Evolutionary conservation across 768 basidiomycete species (phyloP).

Genomic region (Mycena indigotica): DNA sequence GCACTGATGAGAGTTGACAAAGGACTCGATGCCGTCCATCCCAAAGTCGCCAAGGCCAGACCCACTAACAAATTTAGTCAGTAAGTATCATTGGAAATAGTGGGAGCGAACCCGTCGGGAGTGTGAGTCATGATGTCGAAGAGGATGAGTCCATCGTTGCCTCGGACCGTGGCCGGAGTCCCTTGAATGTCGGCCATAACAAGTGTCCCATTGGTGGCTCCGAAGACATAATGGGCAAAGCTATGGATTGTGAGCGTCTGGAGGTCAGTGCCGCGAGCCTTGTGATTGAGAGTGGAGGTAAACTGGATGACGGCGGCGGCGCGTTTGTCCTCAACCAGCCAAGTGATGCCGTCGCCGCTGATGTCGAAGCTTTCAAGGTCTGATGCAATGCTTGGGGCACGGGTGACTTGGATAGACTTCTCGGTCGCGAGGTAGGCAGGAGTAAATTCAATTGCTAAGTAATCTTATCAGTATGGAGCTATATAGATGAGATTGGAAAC

Average conservation of each 20-base stretch:
- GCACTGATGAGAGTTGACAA: constrained; percentile 3
- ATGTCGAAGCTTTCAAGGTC: constrained; percentile 1
- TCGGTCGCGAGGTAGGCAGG: constrained; percentile 2
- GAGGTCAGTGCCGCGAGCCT: background rate
- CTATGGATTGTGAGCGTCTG: background rate
- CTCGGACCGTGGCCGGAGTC: background rate
- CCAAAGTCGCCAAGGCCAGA: constrained; percentile 13
- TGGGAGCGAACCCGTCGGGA: background rate
- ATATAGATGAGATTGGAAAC: background rate
- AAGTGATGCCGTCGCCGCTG: background rate
- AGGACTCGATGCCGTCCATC: constrained; percentile 3
- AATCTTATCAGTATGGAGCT: background rate
- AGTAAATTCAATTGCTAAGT: constrained; percentile 4
- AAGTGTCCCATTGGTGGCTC: background rate
- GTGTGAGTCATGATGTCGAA: constrained; percentile 4
- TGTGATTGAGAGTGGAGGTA: background rate
- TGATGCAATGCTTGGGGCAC: constrained; percentile 3
- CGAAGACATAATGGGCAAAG: constrained; percentile 3
- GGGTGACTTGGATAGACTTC: constrained; percentile 2
- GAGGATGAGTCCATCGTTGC: background rate
- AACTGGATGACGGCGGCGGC: background rate
- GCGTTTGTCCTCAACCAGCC: constrained; percentile 1
- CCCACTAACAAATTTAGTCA: background rate
- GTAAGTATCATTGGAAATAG: background rate
- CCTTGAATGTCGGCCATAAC: constrained; percentile 3